Evolutionary conservation across 306 rosid genomes (phyloP).

Genomic region (Pyrus communis): DNA sequence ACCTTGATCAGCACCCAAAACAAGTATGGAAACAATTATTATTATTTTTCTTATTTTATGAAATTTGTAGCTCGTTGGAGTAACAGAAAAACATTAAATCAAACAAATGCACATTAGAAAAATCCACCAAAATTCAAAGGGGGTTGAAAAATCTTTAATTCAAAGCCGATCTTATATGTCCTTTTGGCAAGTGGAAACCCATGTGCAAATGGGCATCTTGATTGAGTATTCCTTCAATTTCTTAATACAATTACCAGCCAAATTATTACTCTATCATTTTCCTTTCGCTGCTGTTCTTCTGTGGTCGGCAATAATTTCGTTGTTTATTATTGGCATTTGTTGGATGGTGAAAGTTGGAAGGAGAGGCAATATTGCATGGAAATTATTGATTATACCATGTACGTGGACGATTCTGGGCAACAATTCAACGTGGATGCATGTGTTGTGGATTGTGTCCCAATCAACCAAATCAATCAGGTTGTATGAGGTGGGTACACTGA

Average conservation of each 20-base stretch:
- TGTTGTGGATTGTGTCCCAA: slow-evolving; percentile 19
- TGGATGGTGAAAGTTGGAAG: slow-evolving; percentile 3
- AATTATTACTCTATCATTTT: not conserved
- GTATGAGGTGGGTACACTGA: not conserved
- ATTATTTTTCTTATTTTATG: not conserved
- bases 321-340: not conserved
- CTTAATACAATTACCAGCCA: not conserved
- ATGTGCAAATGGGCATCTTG: slow-evolving; percentile 31
- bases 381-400: slow-evolving; percentile 19
- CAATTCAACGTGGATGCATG: slow-evolving; percentile 43
- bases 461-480: not conserved
- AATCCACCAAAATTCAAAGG: not conserved
- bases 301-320: slow-evolving; percentile 37
- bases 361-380: slow-evolving; percentile 12
- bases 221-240: slow-evolving; percentile 14
- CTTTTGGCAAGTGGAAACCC: slow-evolving; percentile 20
- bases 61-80: slow-evolving; percentile 7
- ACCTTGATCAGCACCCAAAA: not conserved
- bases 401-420: slow-evolving; percentile 4
- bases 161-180: slow-evolving; percentile 19
- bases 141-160: not conserved
- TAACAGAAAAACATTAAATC: slow-evolving; percentile 15
- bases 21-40: not conserved
- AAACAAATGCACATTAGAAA: slow-evolving; percentile 15
- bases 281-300: slow-evolving; percentile 8